These are phyloP conservation scores for Aspergillus heteromorphus DNA, from an alignment of 495 filamentous ascomycete genomes.

Conservation along the genomic window DNA sequence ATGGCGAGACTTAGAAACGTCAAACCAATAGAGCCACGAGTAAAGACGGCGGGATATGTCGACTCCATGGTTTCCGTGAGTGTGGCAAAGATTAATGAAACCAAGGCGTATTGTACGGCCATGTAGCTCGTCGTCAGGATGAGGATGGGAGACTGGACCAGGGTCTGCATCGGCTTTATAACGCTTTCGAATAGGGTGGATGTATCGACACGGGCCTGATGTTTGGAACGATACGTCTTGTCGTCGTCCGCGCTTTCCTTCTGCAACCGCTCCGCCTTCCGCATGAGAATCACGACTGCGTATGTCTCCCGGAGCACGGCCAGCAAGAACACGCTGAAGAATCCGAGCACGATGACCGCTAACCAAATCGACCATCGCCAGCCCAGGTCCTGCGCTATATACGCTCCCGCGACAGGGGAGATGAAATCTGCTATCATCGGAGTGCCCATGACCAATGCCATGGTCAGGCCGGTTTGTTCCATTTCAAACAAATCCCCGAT, in stretches of 20 bases:
- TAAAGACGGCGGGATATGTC: background rate
- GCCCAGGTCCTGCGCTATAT: background rate
- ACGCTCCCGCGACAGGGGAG: background rate
- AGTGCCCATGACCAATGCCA: too few relatives aligned
- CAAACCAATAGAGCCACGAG: background rate
- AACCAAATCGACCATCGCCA: background rate
- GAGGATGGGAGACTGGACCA: background rate
- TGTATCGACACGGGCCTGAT: too few relatives aligned
- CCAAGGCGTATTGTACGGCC: background rate
- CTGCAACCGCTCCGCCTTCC: background rate
- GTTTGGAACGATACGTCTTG: background rate
- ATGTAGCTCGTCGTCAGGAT: background rate
- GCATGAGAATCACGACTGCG: background rate
- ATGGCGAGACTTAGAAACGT: background rate
- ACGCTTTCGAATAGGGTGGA: background rate
- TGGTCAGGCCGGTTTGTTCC: background rate
- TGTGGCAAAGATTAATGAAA: background rate
- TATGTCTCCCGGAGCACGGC: background rate
- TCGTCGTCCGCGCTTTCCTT: background rate
- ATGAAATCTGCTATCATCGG: background rate
- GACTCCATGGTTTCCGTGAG: slow-evolving; percentile 1
- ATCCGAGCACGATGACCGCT: background rate
- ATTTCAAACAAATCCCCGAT: background rate
- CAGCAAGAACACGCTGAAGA: background rate
- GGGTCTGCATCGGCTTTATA: background rate